Evolutionary conservation across 1,139 yeast species (phyloP).

Genomic region (Pichia inconspicua): DNA sequence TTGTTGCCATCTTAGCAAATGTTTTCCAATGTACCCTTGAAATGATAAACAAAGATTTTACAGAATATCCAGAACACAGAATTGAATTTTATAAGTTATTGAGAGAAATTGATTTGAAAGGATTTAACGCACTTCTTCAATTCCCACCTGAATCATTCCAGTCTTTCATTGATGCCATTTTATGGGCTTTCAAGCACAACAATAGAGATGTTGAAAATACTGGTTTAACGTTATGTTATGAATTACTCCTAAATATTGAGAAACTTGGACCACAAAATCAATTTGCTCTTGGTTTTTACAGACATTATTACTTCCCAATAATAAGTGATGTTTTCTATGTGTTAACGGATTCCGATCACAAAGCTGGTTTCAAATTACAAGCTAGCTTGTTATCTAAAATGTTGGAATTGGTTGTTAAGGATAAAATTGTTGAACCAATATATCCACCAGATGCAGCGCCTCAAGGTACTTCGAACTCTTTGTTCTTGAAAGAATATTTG

Average conservation of each 20-base stretch:
- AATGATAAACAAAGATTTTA: slow-evolving; percentile 92
- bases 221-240: slow-evolving; percentile 76
- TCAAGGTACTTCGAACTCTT: slow-evolving; percentile 73
- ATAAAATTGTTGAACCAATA: slow-evolving; percentile 67
- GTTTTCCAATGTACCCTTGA: slow-evolving; percentile 91
- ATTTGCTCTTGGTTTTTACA: slow-evolving; percentile 80
- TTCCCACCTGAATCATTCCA: slow-evolving; percentile 90
- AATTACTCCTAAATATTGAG: slow-evolving; percentile 76
- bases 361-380: slow-evolving; percentile 89
- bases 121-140: slow-evolving; percentile 79
- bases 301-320: slow-evolving; percentile 81
- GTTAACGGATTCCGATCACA: slow-evolving; percentile 94
- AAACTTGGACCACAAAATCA: slow-evolving; percentile 59
- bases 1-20: slow-evolving; percentile 76
- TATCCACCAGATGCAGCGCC: slow-evolving; percentile 68
- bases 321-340: slow-evolving; percentile 89
- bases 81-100: slow-evolving; percentile 89
- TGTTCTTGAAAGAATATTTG: slow-evolving; percentile 71
- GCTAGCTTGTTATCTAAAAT: slow-evolving; percentile 76
- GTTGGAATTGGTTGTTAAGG: slow-evolving; percentile 74
- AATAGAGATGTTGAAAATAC: slow-evolving; percentile 92
- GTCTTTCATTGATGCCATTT: slow-evolving; percentile 82
- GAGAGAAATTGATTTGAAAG: slow-evolving; percentile 76
- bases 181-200: slow-evolving; percentile 98
- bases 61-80: slow-evolving; percentile 96